Conservation (phyloP, 306 rosid species). For the Rubus idaeus region DNA sequence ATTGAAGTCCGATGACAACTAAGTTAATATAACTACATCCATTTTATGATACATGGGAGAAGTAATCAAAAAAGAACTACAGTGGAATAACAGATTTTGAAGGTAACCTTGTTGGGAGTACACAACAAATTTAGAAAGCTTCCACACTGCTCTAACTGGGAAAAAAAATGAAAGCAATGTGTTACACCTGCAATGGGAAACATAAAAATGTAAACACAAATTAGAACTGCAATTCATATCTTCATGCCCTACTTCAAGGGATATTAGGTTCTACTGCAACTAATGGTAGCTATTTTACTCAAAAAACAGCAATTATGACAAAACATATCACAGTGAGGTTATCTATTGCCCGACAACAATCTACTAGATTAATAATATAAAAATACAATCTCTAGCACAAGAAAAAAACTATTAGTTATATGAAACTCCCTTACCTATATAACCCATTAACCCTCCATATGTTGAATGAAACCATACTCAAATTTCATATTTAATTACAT, state of each 20-base stretch:
- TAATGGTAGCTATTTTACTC: not conserved
- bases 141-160: constrained; percentile 45
- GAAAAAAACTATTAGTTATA: constrained; percentile 7
- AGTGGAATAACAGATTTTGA: constrained; percentile 21
- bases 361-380: not conserved
- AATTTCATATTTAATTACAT: constrained; percentile 5
- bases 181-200: constrained; percentile 40
- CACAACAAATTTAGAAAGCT: constrained; percentile 37
- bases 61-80: not conserved
- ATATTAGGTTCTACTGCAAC: constrained; percentile 16
- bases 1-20: constrained; percentile 27
- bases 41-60: constrained; percentile 26
- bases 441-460: not conserved
- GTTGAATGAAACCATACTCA: constrained; percentile 24
- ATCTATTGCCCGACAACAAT: not conserved
- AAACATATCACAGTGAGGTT: not conserved
- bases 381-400: constrained; percentile 1
- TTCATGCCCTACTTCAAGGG: constrained; percentile 12
- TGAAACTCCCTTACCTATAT: constrained; percentile 5
- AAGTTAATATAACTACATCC: constrained; percentile 25
- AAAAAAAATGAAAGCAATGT: constrained; percentile 30
- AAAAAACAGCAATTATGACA: not conserved
- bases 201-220: constrained; percentile 16
- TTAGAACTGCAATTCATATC: constrained; percentile 13
- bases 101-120: constrained; percentile 47